Base-by-base conservation (phyloP, 164 flowering plant species). In the Nymphaea thermarum region DNA sequence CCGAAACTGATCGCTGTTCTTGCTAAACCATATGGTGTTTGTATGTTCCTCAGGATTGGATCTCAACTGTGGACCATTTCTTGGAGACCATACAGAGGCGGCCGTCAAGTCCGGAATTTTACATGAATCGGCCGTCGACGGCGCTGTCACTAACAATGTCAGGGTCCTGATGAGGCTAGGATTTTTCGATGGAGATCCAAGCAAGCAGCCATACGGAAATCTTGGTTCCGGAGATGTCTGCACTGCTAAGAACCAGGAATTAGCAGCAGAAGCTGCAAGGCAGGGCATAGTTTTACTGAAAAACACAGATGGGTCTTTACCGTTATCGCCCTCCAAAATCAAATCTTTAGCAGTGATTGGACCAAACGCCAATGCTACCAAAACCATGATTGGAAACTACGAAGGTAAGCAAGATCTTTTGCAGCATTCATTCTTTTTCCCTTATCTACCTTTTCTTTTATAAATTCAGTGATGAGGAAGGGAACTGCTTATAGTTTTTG, bases 231-330 rank as follows among this genome's bases (percentile, higher is more conserved):
- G 85, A 51, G 95, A 94, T 51, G 96, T 94, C 0, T 94, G 99
- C 71, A 81, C 92, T 0, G 55, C 71, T 0, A 79, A 68, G 64
- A 67, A 88, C 79, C 88, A 84, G 59, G 87, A 87, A 66, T 81
- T 94, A 17, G 97, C 95, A 17, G 80, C 79, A 10, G 95, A 91
- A 69, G 85, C 98, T 3, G 98, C 98, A 0, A 83, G 90, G 70
- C 95, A 89, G 77, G 98, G 98, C 64, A 91, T 94, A 42, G 97
- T 94, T n/a, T 66, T 94, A 65, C 85, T 91, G 42, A 85, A 91
- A 80, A 91, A 91, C 80, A 72, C 44, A n/a, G 65, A 70, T 4
- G 82, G 79, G 2, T 77, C 87, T 1, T 72, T 94, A 64, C 97
- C 98, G 15, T 82, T 94, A 25, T 78, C 85, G n/a, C 74, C 83